phyloP scores from a whole-genome alignment of 116 monocot species.

The Cymodocea nodosa region DNA sequence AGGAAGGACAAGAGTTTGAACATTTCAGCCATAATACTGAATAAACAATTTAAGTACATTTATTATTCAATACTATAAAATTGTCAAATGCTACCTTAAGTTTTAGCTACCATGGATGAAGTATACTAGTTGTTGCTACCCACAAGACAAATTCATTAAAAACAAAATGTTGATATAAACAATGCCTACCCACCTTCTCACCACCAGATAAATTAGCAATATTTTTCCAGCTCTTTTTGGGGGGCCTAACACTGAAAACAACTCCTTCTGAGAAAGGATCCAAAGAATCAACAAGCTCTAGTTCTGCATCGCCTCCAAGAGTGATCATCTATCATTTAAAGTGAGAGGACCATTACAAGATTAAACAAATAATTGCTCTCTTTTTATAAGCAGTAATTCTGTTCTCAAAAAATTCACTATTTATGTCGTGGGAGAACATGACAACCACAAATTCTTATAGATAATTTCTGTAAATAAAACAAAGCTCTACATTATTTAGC shows the following conservation, averaged over 20 bases:
- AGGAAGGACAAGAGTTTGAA: too few species aligned
- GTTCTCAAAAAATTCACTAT: background rate
- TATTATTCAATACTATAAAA: too few species aligned
- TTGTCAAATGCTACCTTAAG: too few species aligned
- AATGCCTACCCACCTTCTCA: slow-evolving; percentile 52
- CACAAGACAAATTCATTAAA: too few species aligned
- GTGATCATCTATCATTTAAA: slow-evolving; percentile 76
- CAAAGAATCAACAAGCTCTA: slow-evolving; percentile 96
- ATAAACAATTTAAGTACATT: too few species aligned
- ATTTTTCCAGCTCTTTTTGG: slow-evolving; percentile 99
- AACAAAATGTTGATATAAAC: too few species aligned
- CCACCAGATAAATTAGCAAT: slow-evolving; percentile 97
- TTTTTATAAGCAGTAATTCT: too few species aligned
- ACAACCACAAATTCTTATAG: too few species aligned
- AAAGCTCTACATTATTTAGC: background rate
- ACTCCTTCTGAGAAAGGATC: slow-evolving; percentile 99
- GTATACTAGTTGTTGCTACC: too few species aligned
- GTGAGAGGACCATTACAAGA: background rate
- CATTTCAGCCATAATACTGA: too few species aligned
- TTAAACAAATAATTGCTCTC: background rate
- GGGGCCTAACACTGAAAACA: slow-evolving; percentile 95
- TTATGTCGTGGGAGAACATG: background rate
- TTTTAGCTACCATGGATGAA: too few species aligned
- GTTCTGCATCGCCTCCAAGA: slow-evolving; percentile 94
- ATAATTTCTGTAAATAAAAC: too few species aligned